These are phyloP conservation scores for Rhynchosporium agropyri DNA, from an alignment of 2,329 filamentous ascomycete species.

Conservation along the genomic window DNA sequence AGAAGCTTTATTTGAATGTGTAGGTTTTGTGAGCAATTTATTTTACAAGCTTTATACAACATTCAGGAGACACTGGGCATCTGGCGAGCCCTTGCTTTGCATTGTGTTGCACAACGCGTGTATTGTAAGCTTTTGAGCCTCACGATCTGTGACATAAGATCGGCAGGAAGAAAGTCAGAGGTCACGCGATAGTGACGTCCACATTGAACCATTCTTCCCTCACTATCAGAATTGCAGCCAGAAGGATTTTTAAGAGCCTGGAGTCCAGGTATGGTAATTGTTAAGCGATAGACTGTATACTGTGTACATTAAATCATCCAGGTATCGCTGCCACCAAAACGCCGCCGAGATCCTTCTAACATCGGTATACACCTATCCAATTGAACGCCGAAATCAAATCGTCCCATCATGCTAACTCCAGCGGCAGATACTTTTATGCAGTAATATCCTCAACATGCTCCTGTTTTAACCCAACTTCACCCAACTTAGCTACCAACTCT, in stretches of 20 bases:
- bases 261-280: neutral
- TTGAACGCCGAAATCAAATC: constrained; percentile 16
- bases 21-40: too few relatives aligned
- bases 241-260: neutral
- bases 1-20: too few relatives aligned
- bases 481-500: constrained; percentile 34
- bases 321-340: constrained; percentile 15
- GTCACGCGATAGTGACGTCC: constrained; percentile 1
- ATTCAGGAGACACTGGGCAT: too few relatives aligned
- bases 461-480: constrained; percentile 33
- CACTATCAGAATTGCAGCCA: neutral
- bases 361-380: constrained; percentile 1
- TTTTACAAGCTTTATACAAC: too few relatives aligned
- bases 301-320: neutral
- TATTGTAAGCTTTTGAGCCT: constrained; percentile 13
- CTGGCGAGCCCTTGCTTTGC: too few relatives aligned
- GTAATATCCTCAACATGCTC: constrained; percentile 26
- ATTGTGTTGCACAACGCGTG: too few relatives aligned
- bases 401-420: constrained; percentile 6
- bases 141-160: constrained; percentile 6
- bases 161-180: neutral
- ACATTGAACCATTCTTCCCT: neutral
- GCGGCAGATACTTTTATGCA: neutral
- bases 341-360: constrained; percentile 6
- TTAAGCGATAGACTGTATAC: neutral